Evolutionary conservation across 805 yeast species (phyloP).

Genomic region (Candida quercuum): DNA sequence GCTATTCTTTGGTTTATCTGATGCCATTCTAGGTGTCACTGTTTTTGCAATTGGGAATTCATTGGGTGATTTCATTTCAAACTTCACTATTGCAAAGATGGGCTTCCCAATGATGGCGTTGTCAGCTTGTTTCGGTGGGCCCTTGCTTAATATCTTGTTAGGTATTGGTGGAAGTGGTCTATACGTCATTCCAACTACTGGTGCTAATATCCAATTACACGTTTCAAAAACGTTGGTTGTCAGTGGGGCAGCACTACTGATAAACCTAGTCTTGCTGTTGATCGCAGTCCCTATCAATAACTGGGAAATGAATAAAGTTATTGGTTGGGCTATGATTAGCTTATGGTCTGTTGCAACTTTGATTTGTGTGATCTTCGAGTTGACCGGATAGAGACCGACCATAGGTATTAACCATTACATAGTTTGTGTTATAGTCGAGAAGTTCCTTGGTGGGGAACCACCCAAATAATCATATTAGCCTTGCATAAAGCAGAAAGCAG

Average conservation of each 20-base stretch:
- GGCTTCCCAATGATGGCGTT: slow-evolving; percentile 91
- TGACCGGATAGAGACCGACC: slow-evolving; percentile 2
- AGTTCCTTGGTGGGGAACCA: too few relatives aligned
- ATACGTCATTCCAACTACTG: slow-evolving; percentile 28
- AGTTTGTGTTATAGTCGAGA: too few relatives aligned
- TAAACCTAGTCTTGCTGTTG: slow-evolving; percentile 33
- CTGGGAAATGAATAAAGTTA: slow-evolving; percentile 38
- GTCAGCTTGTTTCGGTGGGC: slow-evolving; percentile 95
- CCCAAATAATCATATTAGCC: too few relatives aligned
- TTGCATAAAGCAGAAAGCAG: too few relatives aligned
- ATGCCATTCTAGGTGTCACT: slow-evolving; percentile 82
- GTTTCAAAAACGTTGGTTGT: slow-evolving; percentile 33
- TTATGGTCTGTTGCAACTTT: slow-evolving; percentile 21
- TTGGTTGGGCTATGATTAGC: slow-evolving; percentile 31
- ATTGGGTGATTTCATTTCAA: slow-evolving; percentile 82
- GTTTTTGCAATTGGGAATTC: slow-evolving; percentile 94
- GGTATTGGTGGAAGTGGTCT: slow-evolving; percentile 78
- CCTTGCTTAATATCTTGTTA: slow-evolving; percentile 67
- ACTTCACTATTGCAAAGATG: slow-evolving; percentile 73
- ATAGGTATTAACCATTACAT: too few relatives aligned
- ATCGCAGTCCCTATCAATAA: slow-evolving; percentile 38
- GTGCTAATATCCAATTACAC: slow-evolving; percentile 26
- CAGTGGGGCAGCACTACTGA: slow-evolving; percentile 35
- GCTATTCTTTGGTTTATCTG: slow-evolving; percentile 54
- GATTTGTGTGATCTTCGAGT: slow-evolving; percentile 19